Evolutionary conservation across 106 monocot species (phyloP), one percentile per base, ranked within the genome.

Genomic region (Iris macrosiphon): DNA sequence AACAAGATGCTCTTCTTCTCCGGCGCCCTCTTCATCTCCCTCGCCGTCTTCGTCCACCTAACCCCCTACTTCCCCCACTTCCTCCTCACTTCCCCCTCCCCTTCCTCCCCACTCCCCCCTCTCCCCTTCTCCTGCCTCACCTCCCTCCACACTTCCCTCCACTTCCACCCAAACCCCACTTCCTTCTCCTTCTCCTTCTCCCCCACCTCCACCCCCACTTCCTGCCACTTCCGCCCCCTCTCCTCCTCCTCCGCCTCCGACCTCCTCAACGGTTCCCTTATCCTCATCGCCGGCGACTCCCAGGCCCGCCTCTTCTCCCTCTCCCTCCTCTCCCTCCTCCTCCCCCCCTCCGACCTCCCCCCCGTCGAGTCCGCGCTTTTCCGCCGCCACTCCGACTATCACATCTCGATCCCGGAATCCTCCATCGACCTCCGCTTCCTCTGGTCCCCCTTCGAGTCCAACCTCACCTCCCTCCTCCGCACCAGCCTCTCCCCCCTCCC

Each of bases 361-460:
- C 39, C 46, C 34, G 75, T 73, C 47, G 53, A 69, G 31, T 26
- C 62, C 44, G 86, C 74, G 52, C 82, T 98, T 45, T 90, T 90
- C 74, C 82, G 83, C 42, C 73, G 96, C 54, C 96, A 98, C 74
- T 72, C 69, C 45, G 78, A 98, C 41, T 98, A 90, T 72, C 75
- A 64, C 3, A 46, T 72, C 57, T 19, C 60, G 44, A 41, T 87
- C 27, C 23, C 73, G 13, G 64, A 60, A 30, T 45, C 57, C 23
- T 69, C 58, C 31, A 57, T 87, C 58, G 51, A 42, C 32, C 18
- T 98, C 31, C 75, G 83, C 56, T 98, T 90, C 63, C 6, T 87
- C 16, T 98, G 96, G 96, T 85, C 96, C 1, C 96, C 96, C 0
- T 98, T 64, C 41, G 79, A 75, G 40, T 52, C 72, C 28, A 98